Base-by-base conservation (phyloP, 768 basidiomycete species). In the Xerocomellus intermedius region DNA sequence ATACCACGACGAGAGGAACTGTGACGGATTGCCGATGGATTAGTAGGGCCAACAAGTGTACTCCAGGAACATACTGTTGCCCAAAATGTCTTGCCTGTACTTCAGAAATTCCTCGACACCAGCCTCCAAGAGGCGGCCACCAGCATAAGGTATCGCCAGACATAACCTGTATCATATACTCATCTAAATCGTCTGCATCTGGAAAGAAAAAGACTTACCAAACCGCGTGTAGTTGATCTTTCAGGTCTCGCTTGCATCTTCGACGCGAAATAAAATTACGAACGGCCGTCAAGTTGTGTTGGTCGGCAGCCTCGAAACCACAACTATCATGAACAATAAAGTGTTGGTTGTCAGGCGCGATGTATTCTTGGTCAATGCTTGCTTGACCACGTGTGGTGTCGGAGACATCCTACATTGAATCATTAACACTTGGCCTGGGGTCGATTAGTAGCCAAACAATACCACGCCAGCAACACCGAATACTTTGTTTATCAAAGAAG, bases 1-100 rank as follows among this genome's bases (percentile, higher is more conserved):
- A 44, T 5, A 57, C 49, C 5, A 58, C 39, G 2, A 58, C 28
- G 16, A 57, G 39, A 16, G 55, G 57, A 19, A 43, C 57, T 57
- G 9, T 16, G 16, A 30, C n/a, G 14, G 10, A 28, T 19, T 7
- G 4, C 19, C 24, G 5, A 17, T 2, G 2, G 28, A 12, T 48
- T 5, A 22, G 19, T 5, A 36, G 6, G 42, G 16, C 5, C 3
- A 22, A 19, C 14, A 12, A 4, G 17, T 2, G 9, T 1, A 5
- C 4, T 19, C 3, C 6, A 7, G 16, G 8, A 30, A 48, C 59
- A 8, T 16, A 60, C 59, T 36, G 5, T 60, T 22, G 9, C 58
- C 58, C 22, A 60, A 22, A n/a, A 52, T 49, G 8, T 42, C 9
- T 2, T 49, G n/a, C 45, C 41, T 52, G 5, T 44, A 6, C 19